Base-by-base conservation (phyloP, 805 yeast genomes). In the Candida maltosa region DNA sequence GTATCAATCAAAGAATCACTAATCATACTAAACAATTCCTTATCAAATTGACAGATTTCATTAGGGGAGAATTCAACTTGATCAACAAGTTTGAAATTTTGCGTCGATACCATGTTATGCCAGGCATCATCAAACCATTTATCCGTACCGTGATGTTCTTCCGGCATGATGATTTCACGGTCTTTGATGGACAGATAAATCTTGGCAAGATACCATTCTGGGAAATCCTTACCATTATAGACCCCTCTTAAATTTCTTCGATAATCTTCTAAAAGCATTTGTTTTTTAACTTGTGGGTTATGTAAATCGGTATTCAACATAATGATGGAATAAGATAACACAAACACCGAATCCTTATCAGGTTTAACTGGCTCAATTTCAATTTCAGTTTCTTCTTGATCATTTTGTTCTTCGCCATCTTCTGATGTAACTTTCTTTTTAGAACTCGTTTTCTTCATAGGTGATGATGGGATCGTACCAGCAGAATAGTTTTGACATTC, bases 121-220 rank as follows among this genome's bases (percentile, higher is more conserved):
- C 95, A 85, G 20, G 65, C 70, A 51, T 85, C 91, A 52, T 89
- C 97, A 58, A 89, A 91, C 80, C 95, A 83, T 53, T 84, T 87
- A 15, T 87, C 85, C 8, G 88, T 86, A 11, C 91, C 93, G 54
- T 87, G 94, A 48, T 91, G 97, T 51, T 93, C 98, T 51, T 93
- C 97, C 0, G 98, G 97, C 89, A 94, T 86, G 32, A 93, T 87
- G 44, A 93, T 93, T 58, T 93, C 99, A 34, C 83, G 76, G 37
- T 82, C 86, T 41, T 78, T 73, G 37, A 93, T 89, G 1, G 95
- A 83, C 17, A 74, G 64, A 58, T 85, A 93, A 17, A 91, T 87
- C 44, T 76, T 83, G 40, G 81, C 79, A 42, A 91, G 66, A 52
- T 87, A 91, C 85, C 95, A 88, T 16, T 71, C 72, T 3, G 94